Evolutionary conservation across 306 rosid species (phyloP).

Genomic region (Sophora flavescens): DNA sequence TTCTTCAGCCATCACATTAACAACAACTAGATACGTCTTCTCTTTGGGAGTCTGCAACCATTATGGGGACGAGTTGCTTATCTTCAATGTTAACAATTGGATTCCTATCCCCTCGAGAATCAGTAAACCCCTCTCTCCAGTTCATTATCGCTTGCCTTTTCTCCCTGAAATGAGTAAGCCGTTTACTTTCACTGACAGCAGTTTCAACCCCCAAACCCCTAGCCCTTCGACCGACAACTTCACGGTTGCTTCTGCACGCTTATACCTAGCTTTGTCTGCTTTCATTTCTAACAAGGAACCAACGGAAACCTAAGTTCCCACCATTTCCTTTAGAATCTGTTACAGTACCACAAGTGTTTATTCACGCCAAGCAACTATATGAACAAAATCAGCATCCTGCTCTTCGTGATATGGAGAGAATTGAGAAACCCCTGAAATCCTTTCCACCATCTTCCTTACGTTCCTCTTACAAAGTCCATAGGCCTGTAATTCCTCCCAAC

Average conservation of each 20-base stretch:
- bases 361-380: slow-evolving; percentile 69
- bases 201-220: slow-evolving; percentile 72
- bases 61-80: too few relatives aligned
- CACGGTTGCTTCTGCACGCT: slow-evolving; percentile 84
- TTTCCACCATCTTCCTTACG: slow-evolving; percentile 56
- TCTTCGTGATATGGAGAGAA: slow-evolving; percentile 45
- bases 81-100: too few relatives aligned
- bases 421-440: slow-evolving; percentile 35
- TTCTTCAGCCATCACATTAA: too few relatives aligned
- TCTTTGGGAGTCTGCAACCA: too few relatives aligned
- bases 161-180: slow-evolving; percentile 76
- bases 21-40: too few relatives aligned
- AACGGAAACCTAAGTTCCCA: slow-evolving; percentile 66
- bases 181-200: slow-evolving; percentile 79
- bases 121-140: too few relatives aligned
- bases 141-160: slow-evolving; percentile 81
- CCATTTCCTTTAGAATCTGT: slow-evolving; percentile 77
- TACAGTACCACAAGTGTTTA: slow-evolving; percentile 76
- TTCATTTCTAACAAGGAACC: slow-evolving; percentile 74
- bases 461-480: slow-evolving; percentile 72
- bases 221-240: slow-evolving; percentile 77
- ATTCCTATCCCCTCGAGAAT: too few relatives aligned
- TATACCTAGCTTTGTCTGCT: slow-evolving; percentile 70
- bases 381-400: slow-evolving; percentile 80
- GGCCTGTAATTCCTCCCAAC: slow-evolving; percentile 43